Base-by-base conservation (phyloP, 2,329 filamentous ascomycete species). In the Zymoseptoria tritici region DNA sequence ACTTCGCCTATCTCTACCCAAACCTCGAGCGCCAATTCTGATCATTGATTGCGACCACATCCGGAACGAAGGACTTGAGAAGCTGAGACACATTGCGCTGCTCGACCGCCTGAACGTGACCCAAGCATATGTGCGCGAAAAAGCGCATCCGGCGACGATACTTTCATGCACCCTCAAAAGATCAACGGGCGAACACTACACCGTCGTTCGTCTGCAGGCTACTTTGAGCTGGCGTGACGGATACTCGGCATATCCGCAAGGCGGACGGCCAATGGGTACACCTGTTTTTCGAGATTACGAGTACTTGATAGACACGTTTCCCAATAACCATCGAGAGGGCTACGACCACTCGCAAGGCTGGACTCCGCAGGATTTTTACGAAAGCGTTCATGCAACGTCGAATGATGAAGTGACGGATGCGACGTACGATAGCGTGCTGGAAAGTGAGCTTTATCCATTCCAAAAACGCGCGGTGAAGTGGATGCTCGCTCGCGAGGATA, bases 381-480 rank as follows among this genome's bases (percentile, higher is more conserved):
- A 88, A 56, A 83, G 84, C 16, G 85, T 88, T 1, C 81, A 85
- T 67, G 80, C 86, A 1, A 85, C 89, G 1, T 24, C 76, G 81
- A 55, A 75, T 75, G 52, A 79, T 19, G 54, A 57, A 7, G 52
- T 57, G 1, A 55, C 62, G 4, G 59, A 63, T 1, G 9, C 55
- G 8, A 36, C 36, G 2, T 60, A 63, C 21, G 54, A 65, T 6
- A 60, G 62, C 21, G 57, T 71, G 3, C 65, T 74, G 1, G 66
- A 70, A 4, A 70, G 60, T 16, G 66, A 74, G 0, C 74, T 91
- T 0, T 91, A 85, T 69, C 88, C 87, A 0, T 92, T 91, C 61
- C 89, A 92, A 71, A 83, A 83, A 58, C 78, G 87, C 60, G 83
- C 87, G 1, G 78, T 91, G 2, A 79, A 85, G 54, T 93, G 89